A percentile compares a stretch with the other conserved stretches of the same genome.
Evolutionary conservation across 2,329 filamentous ascomycete species (phyloP).

Genomic region (Geosmithia flava): DNA sequence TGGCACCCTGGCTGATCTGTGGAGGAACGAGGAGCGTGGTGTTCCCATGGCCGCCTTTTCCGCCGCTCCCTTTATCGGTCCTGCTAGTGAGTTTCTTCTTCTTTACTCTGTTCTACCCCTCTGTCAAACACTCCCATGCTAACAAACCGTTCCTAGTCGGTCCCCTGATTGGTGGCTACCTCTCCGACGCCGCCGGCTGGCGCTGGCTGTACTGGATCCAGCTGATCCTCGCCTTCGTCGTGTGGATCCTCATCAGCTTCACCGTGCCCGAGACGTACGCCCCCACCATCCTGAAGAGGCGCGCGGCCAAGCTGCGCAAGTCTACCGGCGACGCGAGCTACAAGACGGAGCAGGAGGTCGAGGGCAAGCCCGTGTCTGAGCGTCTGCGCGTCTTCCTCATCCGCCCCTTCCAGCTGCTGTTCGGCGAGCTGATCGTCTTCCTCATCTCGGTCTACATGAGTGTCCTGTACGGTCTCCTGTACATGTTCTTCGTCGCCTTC

Average conservation of each 20-base stretch:
- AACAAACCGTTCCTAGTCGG: slow-evolving; percentile 33
- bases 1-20: slow-evolving; percentile 73
- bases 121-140: background rate
- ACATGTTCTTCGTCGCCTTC: slow-evolving; percentile 67
- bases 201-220: slow-evolving; percentile 84
- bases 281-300: slow-evolving; percentile 58
- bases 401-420: slow-evolving; percentile 76
- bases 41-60: slow-evolving; percentile 81
- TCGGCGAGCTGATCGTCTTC: slow-evolving; percentile 73
- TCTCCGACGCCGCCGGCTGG: slow-evolving; percentile 61
- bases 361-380: slow-evolving; percentile 55
- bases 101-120: background rate
- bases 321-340: slow-evolving; percentile 53
- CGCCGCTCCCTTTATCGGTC: slow-evolving; percentile 72
- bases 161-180: slow-evolving; percentile 64
- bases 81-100: slow-evolving; percentile 38
- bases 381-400: slow-evolving; percentile 63
- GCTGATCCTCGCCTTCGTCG: slow-evolving; percentile 57
- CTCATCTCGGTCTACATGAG: slow-evolving; percentile 79
- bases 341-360: slow-evolving; percentile 72
- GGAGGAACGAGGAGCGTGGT: slow-evolving; percentile 71
- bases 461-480: slow-evolving; percentile 61
- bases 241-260: slow-evolving; percentile 69
- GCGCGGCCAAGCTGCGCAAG: slow-evolving; percentile 61
- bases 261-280: slow-evolving; percentile 88